Conservation (phyloP, 1,139 yeast species). For the Protomyces macrosporus region DNA sequence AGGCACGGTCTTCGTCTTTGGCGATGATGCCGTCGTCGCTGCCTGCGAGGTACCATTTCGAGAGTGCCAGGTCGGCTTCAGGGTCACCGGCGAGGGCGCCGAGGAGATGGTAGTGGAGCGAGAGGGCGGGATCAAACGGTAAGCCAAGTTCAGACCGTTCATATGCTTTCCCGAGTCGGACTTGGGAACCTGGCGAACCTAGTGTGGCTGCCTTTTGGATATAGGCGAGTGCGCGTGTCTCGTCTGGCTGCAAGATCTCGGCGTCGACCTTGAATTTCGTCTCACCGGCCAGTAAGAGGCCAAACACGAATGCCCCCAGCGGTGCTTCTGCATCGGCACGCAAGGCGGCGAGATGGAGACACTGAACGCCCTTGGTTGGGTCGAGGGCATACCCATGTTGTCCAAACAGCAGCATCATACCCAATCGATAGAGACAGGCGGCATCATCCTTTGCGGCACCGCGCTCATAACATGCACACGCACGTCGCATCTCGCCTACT, state of each 20-base stretch:
- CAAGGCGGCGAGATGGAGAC: constrained; percentile 37
- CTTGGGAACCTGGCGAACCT: constrained; percentile 42
- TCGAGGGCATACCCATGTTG: constrained; percentile 37
- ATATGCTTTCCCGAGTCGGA: constrained; percentile 43
- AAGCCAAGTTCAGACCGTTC: constrained; percentile 41
- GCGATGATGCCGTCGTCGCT: constrained; percentile 39
- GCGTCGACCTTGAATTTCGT: constrained; percentile 33
- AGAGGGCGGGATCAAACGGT: constrained; percentile 37
- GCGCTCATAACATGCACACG: constrained; percentile 38
- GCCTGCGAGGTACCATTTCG: constrained; percentile 41
- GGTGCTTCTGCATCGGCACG: constrained; percentile 42
- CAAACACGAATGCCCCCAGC: constrained; percentile 41
- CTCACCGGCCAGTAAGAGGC: constrained; percentile 40
- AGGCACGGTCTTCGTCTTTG: constrained; percentile 42
- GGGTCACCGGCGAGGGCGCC: constrained; percentile 43
- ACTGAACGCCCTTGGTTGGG: constrained; percentile 35
- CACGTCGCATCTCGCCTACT: constrained; percentile 36
- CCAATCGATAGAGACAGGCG: constrained; percentile 40
- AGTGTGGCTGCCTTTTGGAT: constrained; percentile 41
- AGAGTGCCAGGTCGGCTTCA: constrained; percentile 38
- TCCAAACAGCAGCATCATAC: constrained; percentile 40
- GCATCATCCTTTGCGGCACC: constrained; percentile 39
- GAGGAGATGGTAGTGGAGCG: constrained; percentile 41
- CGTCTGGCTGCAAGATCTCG: constrained; percentile 30
- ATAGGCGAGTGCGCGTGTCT: constrained; percentile 49